Conservation (phyloP, 139 green algal genomes). For the Picochlorum costavermella region DNA sequence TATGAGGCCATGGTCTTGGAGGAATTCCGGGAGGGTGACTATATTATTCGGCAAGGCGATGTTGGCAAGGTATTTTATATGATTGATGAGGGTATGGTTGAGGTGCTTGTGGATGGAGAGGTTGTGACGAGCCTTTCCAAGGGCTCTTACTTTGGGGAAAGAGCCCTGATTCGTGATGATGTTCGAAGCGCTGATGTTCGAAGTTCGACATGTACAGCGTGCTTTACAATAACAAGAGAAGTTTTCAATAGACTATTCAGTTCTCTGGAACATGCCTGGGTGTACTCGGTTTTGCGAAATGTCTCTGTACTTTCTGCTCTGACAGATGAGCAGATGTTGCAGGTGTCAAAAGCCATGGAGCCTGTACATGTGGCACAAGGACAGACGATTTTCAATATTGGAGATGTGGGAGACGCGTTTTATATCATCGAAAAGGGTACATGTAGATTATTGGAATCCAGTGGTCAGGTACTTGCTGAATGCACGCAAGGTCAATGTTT, state of each 20-base stretch:
- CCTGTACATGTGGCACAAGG: constrained; percentile 10
- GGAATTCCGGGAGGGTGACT: constrained; percentile 36
- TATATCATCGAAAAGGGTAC: constrained; percentile 76
- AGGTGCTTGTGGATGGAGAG: constrained; percentile 8
- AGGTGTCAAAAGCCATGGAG: constrained; percentile 56
- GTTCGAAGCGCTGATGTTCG: constrained; percentile 2
- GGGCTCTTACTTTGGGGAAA: constrained; percentile 70
- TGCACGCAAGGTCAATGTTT: constrained; percentile 75
- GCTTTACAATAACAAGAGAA: constrained; percentile 48
- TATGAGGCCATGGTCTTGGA: constrained; percentile 62
- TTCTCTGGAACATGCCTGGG: constrained; percentile 71
- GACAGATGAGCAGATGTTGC: constrained; percentile 65
- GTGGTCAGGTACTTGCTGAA: constrained; percentile 37
- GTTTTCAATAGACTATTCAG: constrained; percentile 80
- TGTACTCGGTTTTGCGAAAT: constrained; percentile 70
- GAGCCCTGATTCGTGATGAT: constrained; percentile 56
- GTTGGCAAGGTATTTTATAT: constrained; percentile 52
- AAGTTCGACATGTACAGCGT: constrained; percentile 20
- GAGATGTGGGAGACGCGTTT: constrained; percentile 63
- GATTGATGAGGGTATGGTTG: constrained; percentile 55
- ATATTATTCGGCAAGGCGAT: constrained; percentile 44
- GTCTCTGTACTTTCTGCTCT: constrained; percentile 70
- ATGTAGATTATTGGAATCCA: constrained; percentile 56
- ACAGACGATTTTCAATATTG: constrained; percentile 46
- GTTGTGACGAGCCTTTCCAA: constrained; percentile 28